Evolutionary conservation across 2,329 filamentous ascomycete species (phyloP), one percentile per base, ranked within the genome.

Genomic region (Fonsecaea erecta): DNA sequence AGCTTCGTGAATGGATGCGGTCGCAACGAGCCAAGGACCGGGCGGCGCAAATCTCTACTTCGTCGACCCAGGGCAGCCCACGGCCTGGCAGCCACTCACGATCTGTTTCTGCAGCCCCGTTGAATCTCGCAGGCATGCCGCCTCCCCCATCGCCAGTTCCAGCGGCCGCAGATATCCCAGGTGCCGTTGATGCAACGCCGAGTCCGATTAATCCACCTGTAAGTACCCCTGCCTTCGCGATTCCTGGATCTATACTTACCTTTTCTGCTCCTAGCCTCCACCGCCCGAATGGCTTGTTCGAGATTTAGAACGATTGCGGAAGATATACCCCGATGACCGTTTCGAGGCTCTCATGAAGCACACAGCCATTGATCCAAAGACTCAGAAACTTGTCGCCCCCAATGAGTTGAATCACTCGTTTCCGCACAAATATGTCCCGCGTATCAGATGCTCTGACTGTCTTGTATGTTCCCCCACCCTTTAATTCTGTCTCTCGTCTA

Each of bases 281-380:
- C 88, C 93, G 18, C 93, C 94, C n/a, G 82, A 86, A 63, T 98
- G 95, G 95, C 90, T 99, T 62, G 82, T 84, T 63, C 80, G 84
- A 40, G 90, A 91, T 60, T 86, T 98, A n/a, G 82, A 85, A 65
- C 84, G 87, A 26, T 85, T 98, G 63, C 87, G 87, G 71, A 82
- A 84, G 65, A 78, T 79, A 18, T 94, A 97, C 74, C 89, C 91
- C 2, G 86, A 89, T 72, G 93, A 97, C 76, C 85, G 86, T 32
- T 98, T 98, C 75, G 92, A 97, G 77, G 90, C 88, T 60, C 86
- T 90, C 24, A 99, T 99, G 95, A 92, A 93, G 66, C 93, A 96
- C 78, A 91, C 88, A 26, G 88, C 90, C 64, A 86, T 97, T 68
- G 90, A 96, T 76, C 85, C 85, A 11, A 82, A 85, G 55, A 93